Evolutionary conservation across 1,284 basidiomycete species (phyloP).

Genomic region (Irpex lacteus): DNA sequence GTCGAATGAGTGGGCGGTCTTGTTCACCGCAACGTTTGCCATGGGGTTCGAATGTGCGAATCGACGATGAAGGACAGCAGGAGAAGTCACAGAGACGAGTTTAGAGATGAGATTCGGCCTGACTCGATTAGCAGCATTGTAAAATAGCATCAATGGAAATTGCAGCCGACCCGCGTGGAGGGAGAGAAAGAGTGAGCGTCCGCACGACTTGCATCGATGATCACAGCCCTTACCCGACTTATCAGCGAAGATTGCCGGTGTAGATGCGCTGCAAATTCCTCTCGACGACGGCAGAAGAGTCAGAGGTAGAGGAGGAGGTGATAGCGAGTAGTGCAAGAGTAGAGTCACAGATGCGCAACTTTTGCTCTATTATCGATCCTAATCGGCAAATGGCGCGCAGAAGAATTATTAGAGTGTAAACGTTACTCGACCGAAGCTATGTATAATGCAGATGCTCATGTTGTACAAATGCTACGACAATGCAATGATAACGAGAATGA

Average conservation of each 20-base stretch:
- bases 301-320: not conserved
- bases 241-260: not conserved
- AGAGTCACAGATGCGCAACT: too few relatives aligned
- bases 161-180: not conserved
- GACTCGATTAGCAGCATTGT: constrained; percentile 13
- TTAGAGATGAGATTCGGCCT: constrained; percentile 10
- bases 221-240: not conserved
- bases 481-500: not conserved
- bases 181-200: constrained; percentile 3
- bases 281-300: not conserved
- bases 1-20: constrained; percentile 87
- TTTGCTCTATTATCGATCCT: too few relatives aligned
- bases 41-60: constrained; percentile 9
- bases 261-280: not conserved
- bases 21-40: constrained; percentile 56
- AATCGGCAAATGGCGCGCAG: not conserved
- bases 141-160: constrained; percentile 16
- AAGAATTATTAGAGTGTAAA: not conserved
- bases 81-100: constrained; percentile 4
- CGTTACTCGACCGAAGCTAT: not conserved
- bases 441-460: not conserved
- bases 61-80: constrained; percentile 2
- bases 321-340: too few relatives aligned
- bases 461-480: not conserved
- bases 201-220: not conserved